Evolutionary conservation across 306 rosid genomes (phyloP).

Genomic region (Astragalus glycyphyllos): DNA sequence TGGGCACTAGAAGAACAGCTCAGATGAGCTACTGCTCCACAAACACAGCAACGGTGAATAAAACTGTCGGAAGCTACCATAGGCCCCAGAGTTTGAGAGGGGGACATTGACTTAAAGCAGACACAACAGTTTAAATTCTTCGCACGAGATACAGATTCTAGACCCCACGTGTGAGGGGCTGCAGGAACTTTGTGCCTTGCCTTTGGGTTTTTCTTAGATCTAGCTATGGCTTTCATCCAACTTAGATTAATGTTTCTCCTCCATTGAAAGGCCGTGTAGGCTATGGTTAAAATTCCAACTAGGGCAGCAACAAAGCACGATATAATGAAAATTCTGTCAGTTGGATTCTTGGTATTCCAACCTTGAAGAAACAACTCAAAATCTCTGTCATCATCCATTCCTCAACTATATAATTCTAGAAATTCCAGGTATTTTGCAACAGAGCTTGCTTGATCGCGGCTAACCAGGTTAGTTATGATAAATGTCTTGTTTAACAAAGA

Average conservation of each 20-base stretch:
- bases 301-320: constrained; percentile 78
- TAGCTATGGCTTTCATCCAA: constrained; percentile 97
- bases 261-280: constrained; percentile 94
- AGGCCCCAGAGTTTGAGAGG: constrained; percentile 89
- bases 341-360: constrained; percentile 85
- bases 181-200: constrained; percentile 74
- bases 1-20: constrained; percentile 83
- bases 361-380: constrained; percentile 66
- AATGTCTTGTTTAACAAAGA: constrained; percentile 12
- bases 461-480: constrained; percentile 34
- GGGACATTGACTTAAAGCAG: constrained; percentile 78
- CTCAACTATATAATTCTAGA: constrained; percentile 38
- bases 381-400: constrained; percentile 82
- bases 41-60: constrained; percentile 74
- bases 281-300: constrained; percentile 89
- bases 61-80: constrained; percentile 77
- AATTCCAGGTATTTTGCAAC: constrained; percentile 17
- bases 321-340: constrained; percentile 72
- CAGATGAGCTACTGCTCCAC: constrained; percentile 91
- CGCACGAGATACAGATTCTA: constrained; percentile 84
- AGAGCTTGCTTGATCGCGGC: constrained; percentile 32
- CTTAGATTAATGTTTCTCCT: constrained; percentile 91
- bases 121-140: constrained; percentile 93
- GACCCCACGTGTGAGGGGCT: constrained; percentile 78
- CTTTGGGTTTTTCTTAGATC: constrained; percentile 88